phyloP scores from a whole-genome alignment of 441 rosid species.

The Daphne laureola region DNA sequence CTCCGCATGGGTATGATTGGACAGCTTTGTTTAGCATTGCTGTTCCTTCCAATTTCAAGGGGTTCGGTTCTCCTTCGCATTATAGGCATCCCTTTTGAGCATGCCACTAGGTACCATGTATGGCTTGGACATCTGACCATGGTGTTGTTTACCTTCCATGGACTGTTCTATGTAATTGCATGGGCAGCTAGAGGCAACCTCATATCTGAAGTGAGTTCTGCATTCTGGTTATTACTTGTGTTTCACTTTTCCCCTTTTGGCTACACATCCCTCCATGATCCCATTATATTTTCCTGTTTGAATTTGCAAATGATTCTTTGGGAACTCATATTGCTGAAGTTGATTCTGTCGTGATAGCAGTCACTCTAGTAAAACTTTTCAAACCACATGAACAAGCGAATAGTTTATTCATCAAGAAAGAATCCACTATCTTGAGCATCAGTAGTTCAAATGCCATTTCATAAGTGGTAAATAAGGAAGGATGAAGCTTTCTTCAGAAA shows the following conservation, averaged over 20 bases:
- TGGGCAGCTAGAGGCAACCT: conserved; percentile 46
- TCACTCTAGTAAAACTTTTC: too few relatives aligned
- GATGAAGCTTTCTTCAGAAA: too few relatives aligned
- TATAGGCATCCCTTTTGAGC: conserved; percentile 59
- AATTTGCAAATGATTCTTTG: too few relatives aligned
- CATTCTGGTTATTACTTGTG: background rate
- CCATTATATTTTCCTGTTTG: too few relatives aligned
- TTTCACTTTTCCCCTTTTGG: background rate
- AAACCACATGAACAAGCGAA: too few relatives aligned
- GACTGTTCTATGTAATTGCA: conserved; percentile 39
- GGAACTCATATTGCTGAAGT: too few relatives aligned
- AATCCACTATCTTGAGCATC: too few relatives aligned
- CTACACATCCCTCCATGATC: too few relatives aligned
- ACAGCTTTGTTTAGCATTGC: conserved; percentile 47
- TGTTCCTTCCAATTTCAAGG: conserved; percentile 61
- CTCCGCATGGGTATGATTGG: conserved; percentile 77
- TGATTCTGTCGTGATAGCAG: too few relatives aligned
- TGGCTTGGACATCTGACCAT: conserved; percentile 77
- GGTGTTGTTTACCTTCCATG: conserved; percentile 54
- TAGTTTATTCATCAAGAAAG: too few relatives aligned
- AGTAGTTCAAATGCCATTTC: too few relatives aligned
- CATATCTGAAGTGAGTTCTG: conserved; percentile 40
- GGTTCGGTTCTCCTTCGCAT: conserved; percentile 65
- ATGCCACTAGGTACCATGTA: conserved; percentile 60
- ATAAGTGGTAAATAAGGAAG: too few relatives aligned